Base-by-base conservation (phyloP, 1,139 yeast genomes). In the Zygotorulaspora mrakii region DNA sequence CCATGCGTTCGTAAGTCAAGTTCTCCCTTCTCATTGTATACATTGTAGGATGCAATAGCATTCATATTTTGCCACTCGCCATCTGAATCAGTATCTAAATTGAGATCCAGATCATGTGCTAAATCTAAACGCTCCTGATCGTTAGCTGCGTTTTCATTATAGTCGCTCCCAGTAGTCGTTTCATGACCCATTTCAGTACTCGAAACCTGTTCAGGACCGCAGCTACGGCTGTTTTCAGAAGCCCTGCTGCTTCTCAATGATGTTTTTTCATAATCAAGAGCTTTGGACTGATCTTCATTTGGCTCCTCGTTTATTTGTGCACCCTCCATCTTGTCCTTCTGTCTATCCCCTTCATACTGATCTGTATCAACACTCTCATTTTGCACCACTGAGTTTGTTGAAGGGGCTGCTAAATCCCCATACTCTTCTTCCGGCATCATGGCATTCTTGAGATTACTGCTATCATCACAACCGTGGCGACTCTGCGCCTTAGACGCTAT, bases 21-120 rank as follows among this genome's bases (percentile, higher is more conserved):
- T 38, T 69, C 69, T 13, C 83, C 83, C 46, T 70, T 69, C 26
- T 77, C 78, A 47, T 78, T 79, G 54, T 76, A 79, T 13, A 77
- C 66, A 40, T 76, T 76, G 42, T 71, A 70, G 17, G 73, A 67
- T n/a, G 82, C 79, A 17, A 77, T 74, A 0, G 81, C 72, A 9
- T 76, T 76, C 79, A 79, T 78, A 10, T 74, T 72, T 47, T 74
- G 73, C 85, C 85, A 77, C 5, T 54, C 65, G 8, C 46, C 52
- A 21, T 47, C 56, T 2, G 49, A 38, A 30, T 50, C 56, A 2
- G 45, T 37, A 30, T 40, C 45, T 20, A 22, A n/a, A 5, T 29
- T 38, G 6, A 33, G 25, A 14, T 39, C 41, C 11, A n/a, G 21
- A 17, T 39, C 42, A 17, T 39, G 35, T 12, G 36, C 35, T 12